These are phyloP conservation scores for Melocanna baccifera DNA, from an alignment of 176 grass and related monocot species.

Conservation along the genomic window DNA sequence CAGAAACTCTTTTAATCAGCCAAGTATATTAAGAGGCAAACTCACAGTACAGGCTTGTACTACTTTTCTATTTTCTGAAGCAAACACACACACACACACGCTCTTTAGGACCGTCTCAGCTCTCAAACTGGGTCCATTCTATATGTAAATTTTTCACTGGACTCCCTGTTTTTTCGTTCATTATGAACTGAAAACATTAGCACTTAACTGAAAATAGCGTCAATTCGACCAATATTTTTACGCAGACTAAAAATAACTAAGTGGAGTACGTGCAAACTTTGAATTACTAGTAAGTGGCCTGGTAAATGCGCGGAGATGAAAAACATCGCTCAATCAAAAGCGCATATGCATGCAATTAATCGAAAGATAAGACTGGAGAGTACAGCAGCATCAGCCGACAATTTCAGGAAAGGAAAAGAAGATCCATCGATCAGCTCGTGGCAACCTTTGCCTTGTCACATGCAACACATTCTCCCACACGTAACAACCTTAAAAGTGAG, in stretches of 20 bases:
- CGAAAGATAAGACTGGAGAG: too few species aligned
- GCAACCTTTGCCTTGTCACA: background rate
- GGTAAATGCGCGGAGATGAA: too few species aligned
- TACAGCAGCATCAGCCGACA: background rate
- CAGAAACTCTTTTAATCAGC: background rate
- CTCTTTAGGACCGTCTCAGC: background rate
- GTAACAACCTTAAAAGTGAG: background rate
- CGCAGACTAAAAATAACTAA: too few species aligned
- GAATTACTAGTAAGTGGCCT: too few species aligned
- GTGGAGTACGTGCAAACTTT: too few species aligned
- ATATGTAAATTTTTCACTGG: background rate
- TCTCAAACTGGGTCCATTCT: background rate
- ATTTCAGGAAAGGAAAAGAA: background rate
- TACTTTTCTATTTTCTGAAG: background rate
- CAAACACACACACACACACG: background rate
- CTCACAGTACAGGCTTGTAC: background rate
- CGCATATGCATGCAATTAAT: too few species aligned
- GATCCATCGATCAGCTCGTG: too few species aligned
- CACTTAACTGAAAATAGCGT: background rate
- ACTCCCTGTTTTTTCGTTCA: background rate
- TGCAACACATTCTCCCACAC: background rate
- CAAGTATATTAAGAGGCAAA: background rate
- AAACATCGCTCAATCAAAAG: too few species aligned
- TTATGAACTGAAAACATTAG: background rate
- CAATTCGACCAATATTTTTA: too few species aligned